Evolutionary conservation across 2,329 filamentous ascomycete species (phyloP), one percentile per base, ranked within the genome.

Genomic region (Ramularia collo-cygni): DNA sequence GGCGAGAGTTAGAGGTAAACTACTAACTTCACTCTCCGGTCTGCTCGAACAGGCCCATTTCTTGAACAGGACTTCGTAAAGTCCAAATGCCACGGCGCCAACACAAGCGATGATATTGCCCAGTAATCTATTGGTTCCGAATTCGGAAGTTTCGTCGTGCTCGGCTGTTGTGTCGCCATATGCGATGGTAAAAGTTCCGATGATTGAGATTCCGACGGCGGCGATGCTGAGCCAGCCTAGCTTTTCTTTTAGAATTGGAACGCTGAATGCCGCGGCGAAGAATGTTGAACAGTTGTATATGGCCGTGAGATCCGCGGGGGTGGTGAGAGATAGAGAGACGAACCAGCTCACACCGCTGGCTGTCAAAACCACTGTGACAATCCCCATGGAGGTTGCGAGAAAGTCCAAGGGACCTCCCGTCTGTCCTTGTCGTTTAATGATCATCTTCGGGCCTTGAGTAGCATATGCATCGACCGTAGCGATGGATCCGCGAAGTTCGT

Each of bases 241-340:
- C 27, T 45, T 51, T 35, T 61, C 56, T 17, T 50, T 52, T 13
- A 61, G 43, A 3, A 61, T 37, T 2, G 58, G 58, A 1, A 60
- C 51, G 28, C 46, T 51, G 45, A 61, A 61, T 1, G 51, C 54
- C 4, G 57, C 57, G 9, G 58, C 58, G 37, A 61, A 61, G 47
- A 61, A 60, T 1, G 56, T 60, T n/a, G 54, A 49, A 42, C 51
- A 56, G 37, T 61, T 61, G 54, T 60, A 59, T 40, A 61, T 61
- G 4, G 58, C 58, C 17, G 57, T 59, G 21, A 60, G 42, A 46
- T 61, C 58, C 12, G 53, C 54, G 1, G 58, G 58, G 7, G 58
- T 61, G 13, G 58, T 61, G 9, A 58, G 43, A 13, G 47, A 48
- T 15, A 61, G 43, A 3, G 57, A 43, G 3, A 56, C 35, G 48